phyloP scores from a whole-genome alignment of 129 eudicot genomes.

The Mikania micrantha region DNA sequence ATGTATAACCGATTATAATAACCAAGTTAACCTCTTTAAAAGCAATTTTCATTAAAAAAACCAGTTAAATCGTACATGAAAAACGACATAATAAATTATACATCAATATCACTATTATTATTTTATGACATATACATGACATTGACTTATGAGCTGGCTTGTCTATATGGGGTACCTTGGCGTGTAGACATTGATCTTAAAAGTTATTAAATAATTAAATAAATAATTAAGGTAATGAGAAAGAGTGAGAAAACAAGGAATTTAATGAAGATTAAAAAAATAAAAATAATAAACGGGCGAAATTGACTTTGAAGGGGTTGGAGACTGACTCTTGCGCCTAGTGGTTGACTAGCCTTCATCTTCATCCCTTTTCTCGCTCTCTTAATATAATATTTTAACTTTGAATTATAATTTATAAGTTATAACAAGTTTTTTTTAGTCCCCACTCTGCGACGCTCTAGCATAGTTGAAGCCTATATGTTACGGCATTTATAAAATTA shows the following conservation, averaged over 20 bases:
- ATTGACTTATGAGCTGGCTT: constrained; percentile 10
- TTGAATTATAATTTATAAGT: no score
- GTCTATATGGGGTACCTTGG: not conserved
- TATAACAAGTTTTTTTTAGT: no score
- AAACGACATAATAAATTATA: no score
- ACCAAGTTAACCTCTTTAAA: no score
- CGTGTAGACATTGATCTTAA: constrained; percentile 15
- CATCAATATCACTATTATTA: no score
- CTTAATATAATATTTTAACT: not conserved
- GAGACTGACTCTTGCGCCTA: constrained; percentile 45
- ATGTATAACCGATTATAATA: no score
- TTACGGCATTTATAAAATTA: no score
- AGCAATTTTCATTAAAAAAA: no score
- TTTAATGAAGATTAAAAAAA: constrained; percentile 21
- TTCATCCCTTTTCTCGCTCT: constrained; percentile 6
- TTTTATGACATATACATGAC: not conserved
- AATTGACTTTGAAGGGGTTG: constrained; percentile 28
- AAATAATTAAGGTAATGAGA: constrained; percentile 5
- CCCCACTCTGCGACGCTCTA: no score
- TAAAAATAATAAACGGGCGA: constrained; percentile 14
- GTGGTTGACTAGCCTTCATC: constrained; percentile 28
- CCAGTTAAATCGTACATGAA: no score
- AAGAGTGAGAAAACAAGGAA: constrained; percentile 31
- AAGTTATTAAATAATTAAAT: not conserved
- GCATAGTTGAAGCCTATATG: no score